phyloP scores from a whole-genome alignment of 2,329 filamentous ascomycete genomes.

The Hypoxylon sp. region DNA sequence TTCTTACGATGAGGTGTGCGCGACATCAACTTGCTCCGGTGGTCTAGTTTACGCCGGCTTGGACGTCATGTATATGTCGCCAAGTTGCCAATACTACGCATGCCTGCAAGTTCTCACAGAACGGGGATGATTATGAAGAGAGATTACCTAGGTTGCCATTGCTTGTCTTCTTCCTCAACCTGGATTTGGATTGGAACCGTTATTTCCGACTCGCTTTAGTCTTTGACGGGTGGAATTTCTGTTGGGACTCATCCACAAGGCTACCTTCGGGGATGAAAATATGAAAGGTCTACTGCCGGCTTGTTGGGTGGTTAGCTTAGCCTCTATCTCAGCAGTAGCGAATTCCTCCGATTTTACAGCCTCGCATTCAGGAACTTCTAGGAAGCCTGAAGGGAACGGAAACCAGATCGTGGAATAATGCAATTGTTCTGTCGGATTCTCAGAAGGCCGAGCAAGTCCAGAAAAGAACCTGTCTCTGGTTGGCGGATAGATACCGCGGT shows the following conservation, averaged over 20 bases:
- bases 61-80: conserved; percentile 3
- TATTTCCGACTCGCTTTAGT: not conserved
- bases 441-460: not conserved
- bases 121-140: not conserved
- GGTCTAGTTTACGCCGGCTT: conserved; percentile 8
- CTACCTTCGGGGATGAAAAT: not conserved
- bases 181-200: not conserved
- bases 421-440: not conserved
- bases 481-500: not conserved
- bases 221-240: not conserved
- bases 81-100: not conserved
- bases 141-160: not conserved
- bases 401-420: not conserved
- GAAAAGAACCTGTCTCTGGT: not conserved
- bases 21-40: not conserved
- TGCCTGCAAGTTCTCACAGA: not conserved
- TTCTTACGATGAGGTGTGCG: not conserved
- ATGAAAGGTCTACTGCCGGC: not conserved
- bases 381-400: not conserved
- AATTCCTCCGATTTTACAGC: not conserved
- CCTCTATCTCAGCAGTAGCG: not conserved
- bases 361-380: not conserved
- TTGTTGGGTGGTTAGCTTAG: not conserved
- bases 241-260: not conserved
- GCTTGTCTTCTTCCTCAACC: not conserved